These are phyloP conservation scores for Aspergillus eucalypticola DNA, from an alignment of 2,329 filamentous ascomycete species.

Conservation along the genomic window DNA sequence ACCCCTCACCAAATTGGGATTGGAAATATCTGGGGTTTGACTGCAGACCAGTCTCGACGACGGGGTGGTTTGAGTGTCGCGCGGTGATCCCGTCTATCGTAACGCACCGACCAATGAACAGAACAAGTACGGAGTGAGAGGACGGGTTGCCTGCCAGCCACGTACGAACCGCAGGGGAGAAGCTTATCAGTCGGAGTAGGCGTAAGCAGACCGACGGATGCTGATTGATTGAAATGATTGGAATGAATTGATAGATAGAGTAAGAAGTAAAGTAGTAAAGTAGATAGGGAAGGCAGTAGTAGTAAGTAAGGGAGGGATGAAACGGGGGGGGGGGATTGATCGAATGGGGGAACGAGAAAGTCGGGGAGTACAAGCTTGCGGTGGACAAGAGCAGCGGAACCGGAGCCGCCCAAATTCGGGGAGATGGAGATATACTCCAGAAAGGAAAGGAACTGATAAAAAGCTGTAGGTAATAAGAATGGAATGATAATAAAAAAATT, in stretches of 20 bases:
- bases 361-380: conserved; percentile 16
- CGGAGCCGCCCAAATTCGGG: conserved; percentile 7
- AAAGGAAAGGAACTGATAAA: neutral
- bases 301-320: neutral
- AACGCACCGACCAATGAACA: conserved; percentile 22
- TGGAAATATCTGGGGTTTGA: conserved; percentile 15
- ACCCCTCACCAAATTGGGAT: neutral
- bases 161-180: conserved; percentile 25
- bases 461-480: neutral
- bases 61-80: neutral
- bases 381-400: conserved; percentile 20
- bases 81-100: conserved; percentile 14
- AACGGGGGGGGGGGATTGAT: no score
- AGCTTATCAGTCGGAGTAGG: conserved; percentile 27
- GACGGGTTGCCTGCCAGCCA: conserved; percentile 9
- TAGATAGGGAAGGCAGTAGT: neutral
- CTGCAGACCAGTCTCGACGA: neutral
- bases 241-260: neutral
- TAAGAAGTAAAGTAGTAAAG: neutral
- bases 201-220: neutral
- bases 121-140: neutral
- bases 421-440: neutral
- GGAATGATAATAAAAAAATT: neutral
- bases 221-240: neutral
- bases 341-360: neutral